These are phyloP conservation scores for Zalaria obscura DNA, from an alignment of 2,329 filamentous ascomycete genomes.

Conservation along the genomic window DNA sequence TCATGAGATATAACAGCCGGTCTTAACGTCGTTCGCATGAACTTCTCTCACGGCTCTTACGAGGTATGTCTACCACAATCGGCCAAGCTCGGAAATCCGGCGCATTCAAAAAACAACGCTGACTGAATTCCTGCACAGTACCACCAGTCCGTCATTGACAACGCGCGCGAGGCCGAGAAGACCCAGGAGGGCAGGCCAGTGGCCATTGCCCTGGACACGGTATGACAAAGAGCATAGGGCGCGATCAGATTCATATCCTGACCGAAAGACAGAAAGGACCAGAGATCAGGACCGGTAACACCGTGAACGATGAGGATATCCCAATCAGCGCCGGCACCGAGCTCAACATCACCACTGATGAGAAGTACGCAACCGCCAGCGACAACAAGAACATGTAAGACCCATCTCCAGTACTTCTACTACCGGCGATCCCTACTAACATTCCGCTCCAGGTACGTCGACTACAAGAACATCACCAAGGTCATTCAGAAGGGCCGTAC, in stretches of 20 bases:
- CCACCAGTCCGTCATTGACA: constrained; percentile 96
- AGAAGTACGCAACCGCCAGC: constrained; percentile 70
- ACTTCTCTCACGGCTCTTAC: constrained; percentile 92
- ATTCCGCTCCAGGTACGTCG: constrained; percentile 60
- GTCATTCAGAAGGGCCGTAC: constrained; percentile 82
- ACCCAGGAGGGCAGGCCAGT: constrained; percentile 68
- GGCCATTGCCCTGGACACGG: constrained; percentile 79
- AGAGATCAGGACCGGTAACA: constrained; percentile 75
- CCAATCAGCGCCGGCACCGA: constrained; percentile 72
- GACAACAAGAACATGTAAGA: constrained; percentile 88
- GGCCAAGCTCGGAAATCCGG: not conserved
- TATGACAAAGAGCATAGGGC: constrained; percentile 24
- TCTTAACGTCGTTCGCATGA: constrained; percentile 99
- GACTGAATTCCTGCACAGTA: constrained; percentile 42
- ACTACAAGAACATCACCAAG: constrained; percentile 99
- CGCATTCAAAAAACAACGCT: not conserved
- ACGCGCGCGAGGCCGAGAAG: constrained; percentile 76
- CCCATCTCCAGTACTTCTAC: not conserved
- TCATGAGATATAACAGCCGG: constrained; percentile 40
- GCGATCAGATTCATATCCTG: constrained; percentile 7
- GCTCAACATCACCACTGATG: constrained; percentile 94
- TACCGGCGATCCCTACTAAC: not conserved
- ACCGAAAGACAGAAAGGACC: constrained; percentile 49
- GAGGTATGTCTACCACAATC: constrained; percentile 27
- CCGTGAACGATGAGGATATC: constrained; percentile 54